phyloP scores from a whole-genome alignment of 2,329 filamentous ascomycete species.

The Graphilbum fragrans region DNA sequence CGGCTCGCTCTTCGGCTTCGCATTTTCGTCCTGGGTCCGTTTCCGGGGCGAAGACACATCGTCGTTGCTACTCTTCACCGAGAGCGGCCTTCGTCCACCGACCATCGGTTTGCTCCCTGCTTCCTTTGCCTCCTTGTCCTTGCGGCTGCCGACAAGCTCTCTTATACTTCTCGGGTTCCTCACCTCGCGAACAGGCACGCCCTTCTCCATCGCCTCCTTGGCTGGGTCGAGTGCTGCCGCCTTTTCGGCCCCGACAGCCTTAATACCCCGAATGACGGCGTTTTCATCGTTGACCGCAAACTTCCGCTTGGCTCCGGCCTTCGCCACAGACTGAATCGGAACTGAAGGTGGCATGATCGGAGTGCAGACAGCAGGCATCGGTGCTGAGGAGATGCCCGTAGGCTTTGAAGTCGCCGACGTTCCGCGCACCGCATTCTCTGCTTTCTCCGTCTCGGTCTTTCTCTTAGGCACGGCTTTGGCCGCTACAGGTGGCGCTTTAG shows the following conservation, averaged over 20 bases:
- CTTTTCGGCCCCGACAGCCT: conserved; percentile 17
- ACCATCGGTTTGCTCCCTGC: conserved; percentile 12
- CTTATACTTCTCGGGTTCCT: conserved; percentile 32
- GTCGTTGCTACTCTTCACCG: conserved; percentile 48
- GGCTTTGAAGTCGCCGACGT: background rate
- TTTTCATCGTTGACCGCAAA: conserved; percentile 42
- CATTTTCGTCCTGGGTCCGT: conserved; percentile 18
- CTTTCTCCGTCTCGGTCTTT: no score
- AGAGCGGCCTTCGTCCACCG: conserved; percentile 33
- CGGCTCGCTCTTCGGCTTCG: conserved; percentile 2
- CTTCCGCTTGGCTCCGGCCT: conserved; percentile 46
- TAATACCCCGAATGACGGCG: conserved; percentile 21
- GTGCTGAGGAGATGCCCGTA: background rate
- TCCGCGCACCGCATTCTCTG: background rate
- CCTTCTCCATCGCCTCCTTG: conserved; percentile 9
- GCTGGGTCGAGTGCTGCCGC: conserved; percentile 9
- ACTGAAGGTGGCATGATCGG: background rate
- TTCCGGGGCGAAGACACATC: conserved; percentile 48
- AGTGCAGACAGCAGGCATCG: background rate
- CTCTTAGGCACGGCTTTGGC: background rate
- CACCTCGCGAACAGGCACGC: conserved; percentile 7
- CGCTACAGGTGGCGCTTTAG: no score
- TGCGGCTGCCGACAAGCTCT: conserved; percentile 28
- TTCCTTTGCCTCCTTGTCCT: conserved; percentile 24
- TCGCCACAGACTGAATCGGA: conserved; percentile 12